Evolutionary conservation across 208 protist species (phyloP).

Genomic region (Leishmania turanica): DNA sequence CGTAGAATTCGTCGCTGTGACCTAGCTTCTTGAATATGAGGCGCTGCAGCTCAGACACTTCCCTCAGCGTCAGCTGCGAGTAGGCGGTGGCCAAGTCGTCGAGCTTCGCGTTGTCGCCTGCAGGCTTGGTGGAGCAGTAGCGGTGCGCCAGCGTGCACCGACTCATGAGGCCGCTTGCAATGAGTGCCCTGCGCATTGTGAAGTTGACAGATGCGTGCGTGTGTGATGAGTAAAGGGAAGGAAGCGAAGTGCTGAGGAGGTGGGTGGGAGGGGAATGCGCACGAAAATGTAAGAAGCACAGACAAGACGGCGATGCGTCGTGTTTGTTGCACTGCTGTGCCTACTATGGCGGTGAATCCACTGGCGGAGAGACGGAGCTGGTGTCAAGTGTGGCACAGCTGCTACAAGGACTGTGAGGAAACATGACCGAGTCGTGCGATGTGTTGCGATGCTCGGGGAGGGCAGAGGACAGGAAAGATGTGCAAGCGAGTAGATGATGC

Average conservation of each 20-base stretch:
- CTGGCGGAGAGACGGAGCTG: neutral
- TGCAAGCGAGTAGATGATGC: neutral
- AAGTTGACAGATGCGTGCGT: neutral
- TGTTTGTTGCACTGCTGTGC: neutral
- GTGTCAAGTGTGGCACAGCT: neutral
- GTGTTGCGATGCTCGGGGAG: neutral
- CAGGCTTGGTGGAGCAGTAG: slow-evolving; percentile 36
- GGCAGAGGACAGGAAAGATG: neutral
- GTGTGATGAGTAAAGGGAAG: neutral
- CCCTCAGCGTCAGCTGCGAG: slow-evolving; percentile 87
- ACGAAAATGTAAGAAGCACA: neutral
- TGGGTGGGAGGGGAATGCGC: neutral
- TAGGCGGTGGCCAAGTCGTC: slow-evolving; percentile 79
- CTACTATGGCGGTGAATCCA: neutral
- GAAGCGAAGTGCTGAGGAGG: neutral
- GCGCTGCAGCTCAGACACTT: slow-evolving; percentile 86
- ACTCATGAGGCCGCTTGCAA: slow-evolving; percentile 22
- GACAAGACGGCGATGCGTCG: neutral
- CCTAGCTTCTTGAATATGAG: slow-evolving; percentile 92
- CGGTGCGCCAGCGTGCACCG: slow-evolving; percentile 26
- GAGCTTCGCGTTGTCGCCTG: slow-evolving; percentile 52
- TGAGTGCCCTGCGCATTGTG: slow-evolving; percentile 45
- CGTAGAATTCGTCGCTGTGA: slow-evolving; percentile 91
- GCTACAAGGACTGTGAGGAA: neutral
- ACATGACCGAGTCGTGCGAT: neutral